These are phyloP conservation scores for Solanum sitiens DNA, from an alignment of 257 asterid species.

Conservation along the genomic window DNA sequence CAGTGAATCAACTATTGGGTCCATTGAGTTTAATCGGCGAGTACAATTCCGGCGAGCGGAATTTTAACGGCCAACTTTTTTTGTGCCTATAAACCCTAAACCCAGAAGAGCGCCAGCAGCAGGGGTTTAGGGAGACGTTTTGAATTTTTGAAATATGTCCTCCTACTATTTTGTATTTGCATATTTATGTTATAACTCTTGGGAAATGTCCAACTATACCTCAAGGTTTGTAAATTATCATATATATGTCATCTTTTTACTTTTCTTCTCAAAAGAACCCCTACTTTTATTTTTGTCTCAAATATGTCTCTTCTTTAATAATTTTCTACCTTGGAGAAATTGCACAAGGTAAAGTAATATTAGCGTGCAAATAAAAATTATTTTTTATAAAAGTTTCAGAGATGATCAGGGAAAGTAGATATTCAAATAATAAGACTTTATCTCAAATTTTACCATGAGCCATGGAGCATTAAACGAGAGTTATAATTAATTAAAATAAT, in stretches of 20 bases:
- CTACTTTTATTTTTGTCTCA: background rate
- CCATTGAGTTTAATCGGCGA: slow-evolving; percentile 20
- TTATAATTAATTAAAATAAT: too few relatives aligned
- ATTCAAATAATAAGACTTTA: too few relatives aligned
- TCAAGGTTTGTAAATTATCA: background rate
- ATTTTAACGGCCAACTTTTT: background rate
- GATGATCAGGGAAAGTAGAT: background rate
- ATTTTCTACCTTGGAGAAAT: too few relatives aligned
- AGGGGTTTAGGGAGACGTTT: background rate
- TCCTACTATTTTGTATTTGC: background rate
- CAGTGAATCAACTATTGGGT: slow-evolving; percentile 38
- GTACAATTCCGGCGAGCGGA: background rate
- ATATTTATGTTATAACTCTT: background rate
- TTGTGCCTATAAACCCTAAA: slow-evolving; percentile 6
- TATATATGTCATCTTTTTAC: background rate
- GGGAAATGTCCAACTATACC: background rate
- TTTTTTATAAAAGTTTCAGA: too few relatives aligned
- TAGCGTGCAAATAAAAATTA: too few relatives aligned
- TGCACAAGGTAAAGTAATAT: too few relatives aligned
- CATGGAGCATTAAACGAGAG: background rate
- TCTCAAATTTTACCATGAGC: too few relatives aligned
- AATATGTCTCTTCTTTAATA: background rate
- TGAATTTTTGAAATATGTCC: background rate
- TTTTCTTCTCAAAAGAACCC: background rate
- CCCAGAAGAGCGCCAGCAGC: background rate